Evolutionary conservation across 140 eudicot species (phyloP).

Genomic region (Eryngium alpinum): DNA sequence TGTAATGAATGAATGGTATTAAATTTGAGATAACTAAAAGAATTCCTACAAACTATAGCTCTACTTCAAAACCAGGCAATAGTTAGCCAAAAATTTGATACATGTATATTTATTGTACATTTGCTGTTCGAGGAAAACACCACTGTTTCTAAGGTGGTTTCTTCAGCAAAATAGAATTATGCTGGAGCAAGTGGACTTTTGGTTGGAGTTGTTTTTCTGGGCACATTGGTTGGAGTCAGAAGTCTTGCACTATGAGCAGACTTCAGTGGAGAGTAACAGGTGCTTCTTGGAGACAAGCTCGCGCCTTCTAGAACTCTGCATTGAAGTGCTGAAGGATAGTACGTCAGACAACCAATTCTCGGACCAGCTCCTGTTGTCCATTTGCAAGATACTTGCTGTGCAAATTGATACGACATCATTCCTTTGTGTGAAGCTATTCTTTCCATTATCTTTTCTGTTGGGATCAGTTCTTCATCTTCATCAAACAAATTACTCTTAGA

Average conservation of each 20-base stretch:
- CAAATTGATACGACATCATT: slow-evolving; percentile 59
- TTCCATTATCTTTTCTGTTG: slow-evolving; percentile 58
- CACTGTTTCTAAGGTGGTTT: neutral
- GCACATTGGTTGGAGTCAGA: slow-evolving; percentile 26
- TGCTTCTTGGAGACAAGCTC: slow-evolving; percentile 58
- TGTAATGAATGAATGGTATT: neutral
- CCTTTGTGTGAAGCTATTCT: slow-evolving; percentile 69
- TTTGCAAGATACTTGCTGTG: slow-evolving; percentile 46
- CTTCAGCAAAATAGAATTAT: neutral
- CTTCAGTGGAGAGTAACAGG: slow-evolving; percentile 32
- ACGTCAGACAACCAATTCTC: slow-evolving; percentile 78
- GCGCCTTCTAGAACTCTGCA: slow-evolving; percentile 56
- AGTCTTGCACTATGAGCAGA: slow-evolving; percentile 16
- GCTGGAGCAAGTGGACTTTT: slow-evolving; percentile 34
- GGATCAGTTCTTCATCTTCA: slow-evolving; percentile 42
- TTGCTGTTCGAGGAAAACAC: neutral
- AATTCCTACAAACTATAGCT: slow-evolving; percentile 6
- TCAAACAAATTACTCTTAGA: slow-evolving; percentile 61
- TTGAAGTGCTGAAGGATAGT: slow-evolving; percentile 74
- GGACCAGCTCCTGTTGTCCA: slow-evolving; percentile 96
- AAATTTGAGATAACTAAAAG: neutral
- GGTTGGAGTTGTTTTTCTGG: slow-evolving; percentile 20
- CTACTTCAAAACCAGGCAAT: slow-evolving; percentile 7
- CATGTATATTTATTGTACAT: neutral
- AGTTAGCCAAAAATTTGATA: neutral